Conservation (phyloP, 2,329 filamentous ascomycete genomes). For the Neopestalotiopsis clavispora region DNA sequence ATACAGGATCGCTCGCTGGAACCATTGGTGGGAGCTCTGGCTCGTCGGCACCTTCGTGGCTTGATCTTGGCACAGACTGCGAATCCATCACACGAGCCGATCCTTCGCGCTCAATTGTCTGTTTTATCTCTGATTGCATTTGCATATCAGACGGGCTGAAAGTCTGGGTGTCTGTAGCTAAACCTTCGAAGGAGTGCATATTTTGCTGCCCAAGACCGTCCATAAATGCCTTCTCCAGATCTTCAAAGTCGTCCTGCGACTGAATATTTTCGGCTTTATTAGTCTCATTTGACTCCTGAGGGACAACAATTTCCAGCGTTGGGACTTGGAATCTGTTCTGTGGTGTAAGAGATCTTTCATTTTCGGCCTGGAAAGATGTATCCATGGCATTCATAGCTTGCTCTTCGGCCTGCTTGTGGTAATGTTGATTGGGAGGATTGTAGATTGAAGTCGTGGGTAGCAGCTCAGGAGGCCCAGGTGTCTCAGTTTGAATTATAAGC, state of each 20-base stretch:
- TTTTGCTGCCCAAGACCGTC: conserved; percentile 27
- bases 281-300: background rate
- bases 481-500: conserved; percentile 45
- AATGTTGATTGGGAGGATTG: conserved; percentile 36
- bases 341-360: background rate
- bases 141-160: conserved; percentile 16
- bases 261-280: conserved; percentile 19
- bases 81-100: conserved; percentile 24
- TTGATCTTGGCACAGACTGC: conserved; percentile 25
- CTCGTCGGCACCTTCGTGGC: conserved; percentile 28
- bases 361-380: background rate
- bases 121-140: conserved; percentile 18
- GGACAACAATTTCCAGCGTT: background rate
- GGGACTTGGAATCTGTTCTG: background rate
- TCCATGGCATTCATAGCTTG: background rate
- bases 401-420: conserved; percentile 2
- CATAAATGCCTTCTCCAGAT: conserved; percentile 26
- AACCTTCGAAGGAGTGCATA: conserved; percentile 25
- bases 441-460: conserved; percentile 49
- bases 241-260: conserved; percentile 24
- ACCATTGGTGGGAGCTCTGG: conserved; percentile 38
- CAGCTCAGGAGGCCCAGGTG: conserved; percentile 48
- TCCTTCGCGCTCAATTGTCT: conserved; percentile 16
- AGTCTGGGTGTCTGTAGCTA: conserved; percentile 22
- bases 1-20: conserved; percentile 54